Base-by-base conservation (phyloP, 352 stramenopile species). In the Pythium aristosporum region DNA sequence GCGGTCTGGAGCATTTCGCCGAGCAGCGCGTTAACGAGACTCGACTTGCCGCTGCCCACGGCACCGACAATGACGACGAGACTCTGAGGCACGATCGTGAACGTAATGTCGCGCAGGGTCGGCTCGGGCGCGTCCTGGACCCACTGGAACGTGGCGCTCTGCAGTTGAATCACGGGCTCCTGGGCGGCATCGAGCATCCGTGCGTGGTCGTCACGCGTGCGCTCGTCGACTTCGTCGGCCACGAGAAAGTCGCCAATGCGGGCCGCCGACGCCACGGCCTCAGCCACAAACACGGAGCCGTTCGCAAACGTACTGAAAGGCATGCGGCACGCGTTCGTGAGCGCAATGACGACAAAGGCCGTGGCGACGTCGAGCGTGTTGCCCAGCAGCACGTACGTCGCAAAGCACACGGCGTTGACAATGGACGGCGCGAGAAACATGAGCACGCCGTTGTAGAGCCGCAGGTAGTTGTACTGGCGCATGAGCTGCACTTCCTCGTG, bases 271-370 rank as follows among this genome's bases (percentile, higher is more conserved):
- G 77, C 74, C 18, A 76, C 57, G 0, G 74, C 77, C 52, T 89
- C 76, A 0, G 67, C 77, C 25, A 82, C 67, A 47, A 73, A 79
- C n/a, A 87, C 71, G 0, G 71, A 75, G 4, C 72, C 69, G 44
- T 83, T 86, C 8, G 76, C 74, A 42, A 85, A 89, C 34, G 82
- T 77, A 7, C 63, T 76, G 42, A 82, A 89, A 9, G 80, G 73
- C 59, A 83, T 76, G 20, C 77, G 74, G 49, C 75, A 84, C 1
- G 71, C 69, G 41, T 87, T 87, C 49, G 80, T 83, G 59, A 99
- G 75, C 23, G 96, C 89, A 16, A 99, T 71, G 8, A 96, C 83
- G 6, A 96, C 98, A 54, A 99, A 96, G 23, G 96, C 95, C 12
- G 82, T 88, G 1, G 91, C 77, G 8, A 98, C 93, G 46, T 97